Base-by-base conservation (phyloP, 768 basidiomycete species). In the Tephrocybe sp. region DNA sequence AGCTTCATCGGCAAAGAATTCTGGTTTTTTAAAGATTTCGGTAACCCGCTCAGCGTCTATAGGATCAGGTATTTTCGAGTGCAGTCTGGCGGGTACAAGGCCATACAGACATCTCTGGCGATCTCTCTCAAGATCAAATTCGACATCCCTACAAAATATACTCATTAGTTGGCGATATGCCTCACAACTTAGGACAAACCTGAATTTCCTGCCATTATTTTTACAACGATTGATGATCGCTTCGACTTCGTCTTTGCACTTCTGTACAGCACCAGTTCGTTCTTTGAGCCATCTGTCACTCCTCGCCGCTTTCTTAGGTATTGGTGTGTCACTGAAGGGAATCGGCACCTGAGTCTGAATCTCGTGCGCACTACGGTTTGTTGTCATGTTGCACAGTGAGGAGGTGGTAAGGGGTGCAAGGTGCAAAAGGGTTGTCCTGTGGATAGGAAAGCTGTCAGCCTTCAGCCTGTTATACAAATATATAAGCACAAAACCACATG, bases 61-160 rank as follows among this genome's bases (percentile, higher is more conserved):
- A 8, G 75, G 65, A 35, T 35, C 49, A 51, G 60, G 65, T 16
- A 44, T 10, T 39, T 19, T 33, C n/a, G 33, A 40, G 10, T 7
- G n/a, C n/a, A n/a, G n/a, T 20, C 43, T 19, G 23, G 20, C 5
- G 13, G 7, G 11, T 14, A 48, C 33, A 11, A 79, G 59, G 3
- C 74, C 72, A 52, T 73, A 64, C 30, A 78, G 60, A 54, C 78
- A 79, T 9, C 60, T 62, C 2, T 60, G 51, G 31, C 51, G 42
- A 57, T 79, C 75, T 34, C 69, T 70, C 48, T 74, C 75, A 4
- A 79, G 60, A 56, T 83, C 82, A 49, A 82, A 83, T 55, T 80
- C 80, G 20, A 78, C 65, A 62, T 83, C 82, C 58, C 82, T 79
- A 30, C 7, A 20, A 12, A 34, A 22, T 10, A 35, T 31, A 19